These are phyloP conservation scores for Teunomyces aglyptinius DNA, from an alignment of 805 yeast species.

Conservation along the genomic window DNA sequence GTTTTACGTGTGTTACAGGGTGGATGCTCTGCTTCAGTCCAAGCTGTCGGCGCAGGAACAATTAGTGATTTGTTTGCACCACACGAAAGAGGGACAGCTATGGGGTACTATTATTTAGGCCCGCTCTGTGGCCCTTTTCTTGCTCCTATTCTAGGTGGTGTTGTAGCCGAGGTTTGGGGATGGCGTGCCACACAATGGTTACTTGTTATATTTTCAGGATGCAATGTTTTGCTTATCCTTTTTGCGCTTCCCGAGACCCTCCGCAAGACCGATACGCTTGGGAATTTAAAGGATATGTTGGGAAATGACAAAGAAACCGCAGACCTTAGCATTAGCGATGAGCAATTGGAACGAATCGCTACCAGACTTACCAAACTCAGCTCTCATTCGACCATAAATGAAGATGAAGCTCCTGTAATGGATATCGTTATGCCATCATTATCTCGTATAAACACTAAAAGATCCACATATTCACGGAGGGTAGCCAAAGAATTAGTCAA, in stretches of 20 bases:
- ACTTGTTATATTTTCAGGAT: slow-evolving; percentile 63
- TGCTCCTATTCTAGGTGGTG: slow-evolving; percentile 79
- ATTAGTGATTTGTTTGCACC: slow-evolving; percentile 69
- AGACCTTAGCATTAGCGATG: not conserved
- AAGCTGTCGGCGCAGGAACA: slow-evolving; percentile 88
- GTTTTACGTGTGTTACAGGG: slow-evolving; percentile 71
- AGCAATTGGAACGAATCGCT: slow-evolving; percentile 30
- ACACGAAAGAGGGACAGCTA: slow-evolving; percentile 69
- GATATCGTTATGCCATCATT: slow-evolving; percentile 42
- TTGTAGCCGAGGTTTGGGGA: slow-evolving; percentile 66
- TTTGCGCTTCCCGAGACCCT: slow-evolving; percentile 79
- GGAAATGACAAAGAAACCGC: slow-evolving; percentile 10
- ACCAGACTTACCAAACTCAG: slow-evolving; percentile 28
- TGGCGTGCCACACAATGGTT: slow-evolving; percentile 93
- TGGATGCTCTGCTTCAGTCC: slow-evolving; percentile 82
- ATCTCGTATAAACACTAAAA: slow-evolving; percentile 35
- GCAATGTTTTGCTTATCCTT: slow-evolving; percentile 46
- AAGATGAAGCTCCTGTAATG: slow-evolving; percentile 31
- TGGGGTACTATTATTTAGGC: slow-evolving; percentile 80
- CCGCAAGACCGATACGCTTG: slow-evolving; percentile 57
- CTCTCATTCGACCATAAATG: slow-evolving; percentile 11
- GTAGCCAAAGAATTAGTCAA: slow-evolving; percentile 22
- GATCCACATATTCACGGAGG: slow-evolving; percentile 29
- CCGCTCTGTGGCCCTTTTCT: slow-evolving; percentile 77
- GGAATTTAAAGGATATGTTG: slow-evolving; percentile 48